A percentile compares a stretch with the other conserved stretches of the same genome.
Conservation (phyloP, 1,139 yeast species). For the Pichia terricola region DNA sequence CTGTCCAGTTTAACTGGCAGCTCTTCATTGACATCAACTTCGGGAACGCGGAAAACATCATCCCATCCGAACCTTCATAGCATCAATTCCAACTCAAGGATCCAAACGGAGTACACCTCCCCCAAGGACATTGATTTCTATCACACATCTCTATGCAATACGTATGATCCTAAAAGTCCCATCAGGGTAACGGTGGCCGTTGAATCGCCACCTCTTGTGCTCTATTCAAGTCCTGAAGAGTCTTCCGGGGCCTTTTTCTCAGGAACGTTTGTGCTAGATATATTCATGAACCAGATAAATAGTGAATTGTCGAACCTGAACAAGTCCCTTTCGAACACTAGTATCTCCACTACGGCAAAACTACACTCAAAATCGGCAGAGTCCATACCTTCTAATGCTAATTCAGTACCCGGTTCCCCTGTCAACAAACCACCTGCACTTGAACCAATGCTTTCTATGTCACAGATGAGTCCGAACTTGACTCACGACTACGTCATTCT, state of each 20-base stretch:
- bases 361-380: neutral
- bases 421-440: neutral
- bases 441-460: conserved; percentile 17
- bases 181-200: conserved; percentile 49
- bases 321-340: no score
- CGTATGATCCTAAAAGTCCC: conserved; percentile 23
- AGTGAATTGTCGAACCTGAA: neutral
- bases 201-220: conserved; percentile 84
- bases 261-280: conserved; percentile 46
- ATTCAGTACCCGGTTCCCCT: neutral
- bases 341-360: neutral
- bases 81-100: neutral
- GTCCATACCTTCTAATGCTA: neutral
- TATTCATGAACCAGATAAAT: conserved; percentile 5
- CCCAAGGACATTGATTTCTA: conserved; percentile 14
- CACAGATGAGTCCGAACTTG: conserved; percentile 5
- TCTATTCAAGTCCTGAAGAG: conserved; percentile 71
- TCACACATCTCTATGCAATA: conserved; percentile 19
- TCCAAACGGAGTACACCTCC: neutral
- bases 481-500: conserved; percentile 29
- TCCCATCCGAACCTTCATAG: neutral
- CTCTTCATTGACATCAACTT: neutral
- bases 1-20: neutral
- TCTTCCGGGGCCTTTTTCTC: conserved; percentile 81
- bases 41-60: neutral